These are phyloP conservation scores for Kluyveromyces sp. DNA, from an alignment of 1,139 yeast species.

Conservation along the genomic window DNA sequence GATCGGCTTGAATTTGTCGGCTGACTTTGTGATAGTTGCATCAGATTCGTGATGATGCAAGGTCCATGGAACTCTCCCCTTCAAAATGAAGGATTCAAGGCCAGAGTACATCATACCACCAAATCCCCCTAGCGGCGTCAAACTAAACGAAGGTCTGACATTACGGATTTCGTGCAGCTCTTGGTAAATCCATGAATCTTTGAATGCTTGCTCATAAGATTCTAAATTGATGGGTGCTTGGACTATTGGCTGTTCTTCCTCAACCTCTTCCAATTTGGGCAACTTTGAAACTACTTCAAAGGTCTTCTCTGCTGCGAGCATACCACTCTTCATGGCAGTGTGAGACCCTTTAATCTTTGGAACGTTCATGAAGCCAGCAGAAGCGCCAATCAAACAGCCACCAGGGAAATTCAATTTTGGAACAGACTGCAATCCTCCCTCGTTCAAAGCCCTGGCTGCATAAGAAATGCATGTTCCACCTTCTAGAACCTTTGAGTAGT, in stretches of 20 bases:
- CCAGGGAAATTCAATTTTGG: conserved; percentile 92
- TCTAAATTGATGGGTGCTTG: conserved; percentile 42
- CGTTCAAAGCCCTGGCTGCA: conserved; percentile 93
- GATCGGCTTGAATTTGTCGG: conserved; percentile 58
- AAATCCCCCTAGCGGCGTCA: conserved; percentile 54
- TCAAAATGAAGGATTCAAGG: conserved; percentile 66
- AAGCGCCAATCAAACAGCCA: conserved; percentile 86
- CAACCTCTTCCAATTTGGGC: conserved; percentile 37
- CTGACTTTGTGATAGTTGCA: conserved; percentile 61
- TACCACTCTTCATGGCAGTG: conserved; percentile 92
- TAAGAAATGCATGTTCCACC: conserved; percentile 92
- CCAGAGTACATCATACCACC: conserved; percentile 87
- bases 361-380: conserved; percentile 95
- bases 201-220: conserved; percentile 56
- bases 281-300: conserved; percentile 47
- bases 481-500: conserved; percentile 61
- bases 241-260: conserved; percentile 36
- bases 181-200: conserved; percentile 75
- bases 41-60: conserved; percentile 66
- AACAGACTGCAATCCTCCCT: conserved; percentile 90
- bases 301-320: conserved; percentile 85
- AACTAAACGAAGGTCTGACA: conserved; percentile 81
- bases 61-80: conserved; percentile 85
- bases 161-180: conserved; percentile 81
- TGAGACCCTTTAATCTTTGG: conserved; percentile 98